Evolutionary conservation across 768 basidiomycete genomes (phyloP).

Genomic region (Rhodotorula kratochvilovae): DNA sequence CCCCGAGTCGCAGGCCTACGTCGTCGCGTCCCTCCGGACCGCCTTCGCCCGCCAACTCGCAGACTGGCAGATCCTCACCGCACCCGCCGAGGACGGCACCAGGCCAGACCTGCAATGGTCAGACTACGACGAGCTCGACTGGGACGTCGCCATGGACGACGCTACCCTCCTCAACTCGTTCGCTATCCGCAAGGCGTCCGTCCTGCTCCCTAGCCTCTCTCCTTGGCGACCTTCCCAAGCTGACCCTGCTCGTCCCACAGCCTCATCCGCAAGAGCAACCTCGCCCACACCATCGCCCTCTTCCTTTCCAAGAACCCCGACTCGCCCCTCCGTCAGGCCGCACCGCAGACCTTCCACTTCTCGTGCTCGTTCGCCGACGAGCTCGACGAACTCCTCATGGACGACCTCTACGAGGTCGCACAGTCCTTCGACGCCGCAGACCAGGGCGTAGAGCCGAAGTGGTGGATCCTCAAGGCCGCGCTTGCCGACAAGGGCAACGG

Average conservation of each 20-base stretch:
- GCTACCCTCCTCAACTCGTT: constrained; percentile 22
- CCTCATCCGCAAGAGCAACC: constrained; percentile 88
- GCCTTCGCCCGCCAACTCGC: constrained; percentile 21
- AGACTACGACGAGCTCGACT: constrained; percentile 37
- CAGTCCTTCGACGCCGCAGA: constrained; percentile 55
- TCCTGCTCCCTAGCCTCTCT: background rate
- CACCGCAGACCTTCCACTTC: constrained; percentile 74
- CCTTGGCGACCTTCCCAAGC: too few species aligned
- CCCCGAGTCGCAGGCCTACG: constrained; percentile 20
- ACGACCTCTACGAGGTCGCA: constrained; percentile 86
- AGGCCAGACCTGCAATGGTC: constrained; percentile 26
- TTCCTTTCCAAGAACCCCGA: constrained; percentile 67
- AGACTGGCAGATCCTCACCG: constrained; percentile 1
- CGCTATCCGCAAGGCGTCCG: constrained; percentile 33
- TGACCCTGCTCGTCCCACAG: background rate
- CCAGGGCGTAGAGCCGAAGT: constrained; percentile 48
- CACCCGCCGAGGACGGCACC: background rate
- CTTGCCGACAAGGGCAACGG: constrained; percentile 97
- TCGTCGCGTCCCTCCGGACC: constrained; percentile 10
- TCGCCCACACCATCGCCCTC: constrained; percentile 67
- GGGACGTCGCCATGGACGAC: constrained; percentile 22
- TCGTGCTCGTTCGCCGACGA: constrained; percentile 89
- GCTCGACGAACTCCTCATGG: constrained; percentile 83
- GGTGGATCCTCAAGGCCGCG: constrained; percentile 97
- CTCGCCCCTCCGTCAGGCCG: constrained; percentile 56